Base-by-base conservation (phyloP, 192 early-diverging fungal species). In the Coemansia aciculifera region DNA sequence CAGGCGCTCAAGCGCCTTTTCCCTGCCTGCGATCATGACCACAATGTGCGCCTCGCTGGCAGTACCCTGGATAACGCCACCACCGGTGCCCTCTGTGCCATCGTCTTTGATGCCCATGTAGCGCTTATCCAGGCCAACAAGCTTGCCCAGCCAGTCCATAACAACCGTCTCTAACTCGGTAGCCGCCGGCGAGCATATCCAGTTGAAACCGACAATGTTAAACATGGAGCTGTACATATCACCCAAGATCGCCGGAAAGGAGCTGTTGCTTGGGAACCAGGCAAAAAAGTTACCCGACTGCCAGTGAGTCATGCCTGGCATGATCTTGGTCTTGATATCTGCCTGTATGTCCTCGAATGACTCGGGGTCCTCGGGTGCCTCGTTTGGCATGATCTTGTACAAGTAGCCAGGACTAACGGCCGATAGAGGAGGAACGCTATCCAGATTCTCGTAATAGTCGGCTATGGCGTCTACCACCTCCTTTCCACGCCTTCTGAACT, bases 231-330 rank as follows among this genome's bases (percentile, higher is more conserved):
- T 78, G 63, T 85, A 85, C 88, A 90, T 89, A 42, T 89, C 89
- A 43, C 85, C 88, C 3, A 90, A 66, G 36, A 90, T 84, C 8
- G 74, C 63, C 0, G 87, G 86, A 38, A 86, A 90, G 11, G 85
- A 86, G 43, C 72, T 75, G 57, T 71, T 86, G 52, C 75, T 46
- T 8, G 87, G 87, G 56, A 72, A 90, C 79, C 85, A 90, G 40
- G 74, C 84, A 51, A 85, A 90, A 66, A 89, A 90, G 77, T 88
- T 86, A 0, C 74, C 77, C 11, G 85, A 86, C 77, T 90, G 88
- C 89, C 89, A 90, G 74, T 89, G 88, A 1, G 88, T 89, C 15
- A 90, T 81, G 2, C 89, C 88, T 2, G 88, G 89, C 60, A 89
- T 79, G 54, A 90, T 90, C 64, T 86, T 86, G 9, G 59, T 57